A percentile compares a stretch with the other conserved stretches of the same genome.
Evolutionary conservation across 768 basidiomycete genomes (phyloP).

Genomic region (Boletus rubescentipes): DNA sequence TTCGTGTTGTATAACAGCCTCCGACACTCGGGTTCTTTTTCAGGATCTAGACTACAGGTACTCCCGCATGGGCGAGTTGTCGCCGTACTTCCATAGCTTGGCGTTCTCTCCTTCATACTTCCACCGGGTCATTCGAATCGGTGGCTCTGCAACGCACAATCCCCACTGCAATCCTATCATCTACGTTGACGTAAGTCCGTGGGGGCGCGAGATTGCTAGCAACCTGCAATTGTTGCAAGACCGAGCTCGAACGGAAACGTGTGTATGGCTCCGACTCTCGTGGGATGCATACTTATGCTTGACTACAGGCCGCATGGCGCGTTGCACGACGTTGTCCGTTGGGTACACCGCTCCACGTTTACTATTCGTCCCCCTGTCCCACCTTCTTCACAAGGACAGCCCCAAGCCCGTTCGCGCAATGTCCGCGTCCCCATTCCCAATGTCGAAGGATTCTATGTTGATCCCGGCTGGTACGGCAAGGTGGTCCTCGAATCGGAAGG

Average conservation of each 20-base stretch:
- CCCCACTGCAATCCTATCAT: slow-evolving; percentile 58
- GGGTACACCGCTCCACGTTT: slow-evolving; percentile 82
- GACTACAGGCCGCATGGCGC: slow-evolving; percentile 68
- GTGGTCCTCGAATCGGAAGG: slow-evolving; percentile 85
- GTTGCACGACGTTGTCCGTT: slow-evolving; percentile 78
- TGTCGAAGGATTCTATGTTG: slow-evolving; percentile 55
- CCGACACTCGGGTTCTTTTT: slow-evolving; percentile 2
- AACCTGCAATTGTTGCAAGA: slow-evolving; percentile 80
- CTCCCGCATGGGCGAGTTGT: slow-evolving; percentile 71
- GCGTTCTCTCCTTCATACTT: slow-evolving; percentile 89
- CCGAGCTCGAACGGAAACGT: slow-evolving; percentile 78
- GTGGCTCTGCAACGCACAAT: slow-evolving; percentile 33
- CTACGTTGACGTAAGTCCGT: slow-evolving; percentile 73
- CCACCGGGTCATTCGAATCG: slow-evolving; percentile 75
- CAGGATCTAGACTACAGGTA: slow-evolving; percentile 88
- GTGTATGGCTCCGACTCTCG: slow-evolving; percentile 30
- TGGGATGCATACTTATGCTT: slow-evolving; percentile 2
- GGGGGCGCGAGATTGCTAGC: slow-evolving; percentile 73
- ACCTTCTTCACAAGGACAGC: slow-evolving; percentile 30
- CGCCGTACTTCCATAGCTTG: slow-evolving; percentile 75
- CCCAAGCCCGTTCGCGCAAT: slow-evolving; percentile 27
- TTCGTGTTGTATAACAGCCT: background rate
- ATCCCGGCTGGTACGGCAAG: slow-evolving; percentile 80
- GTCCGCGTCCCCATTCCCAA: slow-evolving; percentile 52
- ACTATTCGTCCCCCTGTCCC: slow-evolving; percentile 52